Conservation (phyloP, 208 protist genomes). For the Leishmania aethiopica region DNA sequence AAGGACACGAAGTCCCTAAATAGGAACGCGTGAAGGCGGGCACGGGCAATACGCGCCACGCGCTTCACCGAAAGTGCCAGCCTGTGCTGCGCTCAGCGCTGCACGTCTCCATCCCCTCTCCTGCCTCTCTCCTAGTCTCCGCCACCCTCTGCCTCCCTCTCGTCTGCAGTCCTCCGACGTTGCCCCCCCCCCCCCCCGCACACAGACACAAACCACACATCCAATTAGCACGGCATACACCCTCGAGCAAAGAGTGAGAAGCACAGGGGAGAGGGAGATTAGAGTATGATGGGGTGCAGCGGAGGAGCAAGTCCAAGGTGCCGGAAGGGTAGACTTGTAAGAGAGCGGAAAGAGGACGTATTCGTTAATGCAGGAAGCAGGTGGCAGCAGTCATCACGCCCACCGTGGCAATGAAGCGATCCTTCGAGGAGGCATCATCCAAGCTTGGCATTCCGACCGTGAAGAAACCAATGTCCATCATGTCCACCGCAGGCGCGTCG, state of each 20-base stretch:
- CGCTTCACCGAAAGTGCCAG: background rate
- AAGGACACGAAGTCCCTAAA: background rate
- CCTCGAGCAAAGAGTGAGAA: background rate
- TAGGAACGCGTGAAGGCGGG: background rate
- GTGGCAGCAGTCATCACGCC: slow-evolving; percentile 35
- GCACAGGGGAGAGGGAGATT: background rate
- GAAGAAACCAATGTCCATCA: slow-evolving; percentile 51
- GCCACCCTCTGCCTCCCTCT: background rate
- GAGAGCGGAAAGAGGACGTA: background rate
- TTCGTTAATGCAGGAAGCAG: slow-evolving; percentile 16
- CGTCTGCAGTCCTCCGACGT: background rate
- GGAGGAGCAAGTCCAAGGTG: background rate
- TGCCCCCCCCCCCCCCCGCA: background rate
- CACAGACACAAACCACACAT: too few relatives aligned
- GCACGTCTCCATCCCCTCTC: background rate
- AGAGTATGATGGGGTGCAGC: background rate
- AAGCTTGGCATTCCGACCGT: slow-evolving; percentile 30
- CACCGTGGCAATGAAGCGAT: slow-evolving; percentile 41
- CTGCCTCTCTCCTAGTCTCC: background rate
- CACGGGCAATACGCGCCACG: background rate
- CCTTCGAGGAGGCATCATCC: background rate
- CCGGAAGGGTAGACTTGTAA: background rate
- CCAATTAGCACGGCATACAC: background rate
- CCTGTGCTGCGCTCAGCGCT: background rate
- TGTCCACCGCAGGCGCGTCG: background rate